Evolutionary conservation across 768 basidiomycete species (phyloP).

Genomic region (Chalciporus sphaerocephalus): DNA sequence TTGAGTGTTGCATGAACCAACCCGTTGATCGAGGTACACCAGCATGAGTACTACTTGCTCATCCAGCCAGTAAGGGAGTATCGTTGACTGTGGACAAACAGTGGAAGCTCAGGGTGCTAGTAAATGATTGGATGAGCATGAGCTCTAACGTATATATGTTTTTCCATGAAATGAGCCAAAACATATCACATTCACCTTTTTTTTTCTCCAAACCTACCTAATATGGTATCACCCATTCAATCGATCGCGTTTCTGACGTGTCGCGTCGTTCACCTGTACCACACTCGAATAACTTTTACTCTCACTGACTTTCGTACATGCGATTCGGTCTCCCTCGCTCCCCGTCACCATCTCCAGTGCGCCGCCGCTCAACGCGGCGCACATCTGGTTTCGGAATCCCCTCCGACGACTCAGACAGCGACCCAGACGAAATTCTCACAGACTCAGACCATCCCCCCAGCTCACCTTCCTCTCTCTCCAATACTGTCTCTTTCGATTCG

Average conservation of each 20-base stretch:
- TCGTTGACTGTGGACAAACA: too few species aligned
- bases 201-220: too few species aligned
- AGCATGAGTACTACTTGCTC: too few species aligned
- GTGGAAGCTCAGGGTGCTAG: too few species aligned
- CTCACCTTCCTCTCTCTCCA: conserved; percentile 35
- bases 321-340: conserved; percentile 53
- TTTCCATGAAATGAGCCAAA: too few species aligned
- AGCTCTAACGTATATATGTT: too few species aligned
- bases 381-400: conserved; percentile 53
- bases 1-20: too few species aligned
- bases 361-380: conserved; percentile 32
- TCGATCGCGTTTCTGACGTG: conserved; percentile 7
- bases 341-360: conserved; percentile 45
- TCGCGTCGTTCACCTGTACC: neutral
- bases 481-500: conserved; percentile 41
- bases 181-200: too few species aligned
- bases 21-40: too few species aligned
- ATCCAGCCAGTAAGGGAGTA: too few species aligned
- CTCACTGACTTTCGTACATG: conserved; percentile 35
- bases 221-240: too few species aligned
- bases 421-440: conserved; percentile 30
- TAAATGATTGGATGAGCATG: too few species aligned
- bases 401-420: conserved; percentile 41
- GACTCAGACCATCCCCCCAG: conserved; percentile 34
- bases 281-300: neutral